Percentiles rank a stretch among this genome's conserved stretches.
Evolutionary conservation across 2,329 filamentous ascomycete species (phyloP).

Genomic region (Xylaria sp.): DNA sequence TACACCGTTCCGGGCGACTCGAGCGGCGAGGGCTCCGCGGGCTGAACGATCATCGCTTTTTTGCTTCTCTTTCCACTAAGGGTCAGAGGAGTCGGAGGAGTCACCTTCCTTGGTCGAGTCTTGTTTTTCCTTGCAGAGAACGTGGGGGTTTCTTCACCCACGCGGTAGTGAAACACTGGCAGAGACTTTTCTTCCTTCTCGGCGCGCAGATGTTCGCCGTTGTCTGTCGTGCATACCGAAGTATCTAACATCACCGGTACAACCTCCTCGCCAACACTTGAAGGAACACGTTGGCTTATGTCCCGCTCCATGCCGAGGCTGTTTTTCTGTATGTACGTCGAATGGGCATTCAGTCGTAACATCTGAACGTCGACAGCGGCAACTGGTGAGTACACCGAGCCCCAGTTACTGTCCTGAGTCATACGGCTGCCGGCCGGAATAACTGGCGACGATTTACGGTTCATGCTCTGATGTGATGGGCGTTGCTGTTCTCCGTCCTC

Average conservation of each 20-base stretch:
- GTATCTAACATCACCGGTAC: slow-evolving; percentile 51
- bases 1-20: slow-evolving; percentile 56
- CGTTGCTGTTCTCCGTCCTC: slow-evolving; percentile 15
- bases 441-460: slow-evolving; percentile 55
- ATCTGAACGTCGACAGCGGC: slow-evolving; percentile 48
- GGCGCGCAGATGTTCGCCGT: slow-evolving; percentile 33
- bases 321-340: slow-evolving; percentile 44
- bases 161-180: slow-evolving; percentile 55
- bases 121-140: slow-evolving; percentile 58
- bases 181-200: slow-evolving; percentile 32
- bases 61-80: slow-evolving; percentile 47
- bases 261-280: slow-evolving; percentile 34
- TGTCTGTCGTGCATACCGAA: slow-evolving; percentile 23
- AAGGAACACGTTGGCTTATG: background rate
- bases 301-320: slow-evolving; percentile 16
- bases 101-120: slow-evolving; percentile 52
- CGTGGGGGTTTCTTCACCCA: slow-evolving; percentile 61
- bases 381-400: slow-evolving; percentile 53
- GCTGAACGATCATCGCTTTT: slow-evolving; percentile 48
- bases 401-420: slow-evolving; percentile 53
- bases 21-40: slow-evolving; percentile 54
- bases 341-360: slow-evolving; percentile 44
- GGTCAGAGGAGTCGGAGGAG: slow-evolving; percentile 59
- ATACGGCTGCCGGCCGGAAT: slow-evolving; percentile 45
- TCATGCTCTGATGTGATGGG: slow-evolving; percentile 34